Evolutionary conservation across 2,329 filamentous ascomycete genomes (phyloP), one percentile per base, ranked within the genome.

Genomic region (Paracoccidioides brasiliensis): DNA sequence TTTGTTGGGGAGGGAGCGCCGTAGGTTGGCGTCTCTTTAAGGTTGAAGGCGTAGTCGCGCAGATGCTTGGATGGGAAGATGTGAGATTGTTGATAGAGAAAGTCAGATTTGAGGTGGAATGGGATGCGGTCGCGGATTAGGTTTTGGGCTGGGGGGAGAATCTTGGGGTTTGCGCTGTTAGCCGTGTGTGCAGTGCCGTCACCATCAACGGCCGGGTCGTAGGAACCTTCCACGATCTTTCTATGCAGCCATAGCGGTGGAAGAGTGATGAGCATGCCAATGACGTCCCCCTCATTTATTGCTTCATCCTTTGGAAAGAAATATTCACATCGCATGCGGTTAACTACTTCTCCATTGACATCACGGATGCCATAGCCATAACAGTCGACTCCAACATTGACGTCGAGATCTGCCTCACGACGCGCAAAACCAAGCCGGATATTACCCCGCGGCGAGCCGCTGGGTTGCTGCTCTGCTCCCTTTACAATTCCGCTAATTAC

Each of bases 301-400:
- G 89, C 81, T 67, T 91, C 85, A 49, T 85, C 84, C 1, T 85
- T 79, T 0, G 84, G 83, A 59, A 90, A 90, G 70, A 95, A 91
- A 61, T 90, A 86, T 66, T 89, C 89, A n/a, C 90, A 90, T 51
- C 91, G 83, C 60, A 90, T 96, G 76, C 93, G 89, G 74, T 93
- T 89, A 54, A 95, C 87, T 59, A 91, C 91, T 69, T 97, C 90
- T 22, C 93, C 93, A 37, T 85, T 81, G 30, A 90, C 84, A 65
- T 98, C 93, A 45, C 90, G 86, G 56, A 97, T 81, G 48, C 88
- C 91, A 68, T 97, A 97, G 66, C 90, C 95, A 72, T 97, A 96
- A 44, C 89, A 97, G 3, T 94, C 94, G 67, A 97, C 81, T 6
- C 93, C 86, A 30, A 97, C 84, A 66, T 76, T 75, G 42, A 74